phyloP scores from a whole-genome alignment of 208 protist genomes.

The Leishmania martiniquensis region DNA sequence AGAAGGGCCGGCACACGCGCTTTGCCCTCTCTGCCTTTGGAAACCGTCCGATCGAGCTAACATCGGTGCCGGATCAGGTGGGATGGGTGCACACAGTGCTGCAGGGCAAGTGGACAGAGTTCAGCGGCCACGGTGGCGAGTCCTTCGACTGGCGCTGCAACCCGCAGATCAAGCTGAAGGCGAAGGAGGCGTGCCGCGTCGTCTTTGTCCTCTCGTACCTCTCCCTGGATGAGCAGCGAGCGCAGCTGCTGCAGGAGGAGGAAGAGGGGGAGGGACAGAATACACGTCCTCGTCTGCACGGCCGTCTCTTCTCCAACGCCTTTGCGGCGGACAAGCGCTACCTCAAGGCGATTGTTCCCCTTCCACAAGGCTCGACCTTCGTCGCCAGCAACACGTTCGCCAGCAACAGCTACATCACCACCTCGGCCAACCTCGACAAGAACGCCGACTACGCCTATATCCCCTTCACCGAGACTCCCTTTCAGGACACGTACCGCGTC shows the following conservation, averaged over 20 bases:
- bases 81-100: constrained; percentile 87
- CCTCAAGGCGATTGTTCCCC: constrained; percentile 84
- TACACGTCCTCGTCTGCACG: constrained; percentile 77
- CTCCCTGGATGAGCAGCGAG: constrained; percentile 64
- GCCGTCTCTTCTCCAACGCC: constrained; percentile 81
- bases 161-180: constrained; percentile 70
- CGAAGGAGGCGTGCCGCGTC: constrained; percentile 72
- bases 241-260: constrained; percentile 44
- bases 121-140: constrained; percentile 80
- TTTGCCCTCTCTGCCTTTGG: constrained; percentile 89
- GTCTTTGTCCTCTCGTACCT: constrained; percentile 90
- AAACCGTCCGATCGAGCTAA: constrained; percentile 82
- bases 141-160: constrained; percentile 92
- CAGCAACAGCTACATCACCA: constrained; percentile 90
- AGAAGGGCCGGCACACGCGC: constrained; percentile 75
- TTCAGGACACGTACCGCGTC: constrained; percentile 76
- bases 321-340: constrained; percentile 85
- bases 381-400: constrained; percentile 87
- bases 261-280: constrained; percentile 80
- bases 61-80: constrained; percentile 82
- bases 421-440: constrained; percentile 60
- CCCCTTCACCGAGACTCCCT: constrained; percentile 86
- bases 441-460: constrained; percentile 86
- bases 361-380: constrained; percentile 87
- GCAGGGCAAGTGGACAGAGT: constrained; percentile 83